These are phyloP conservation scores for Candida namnaoensis DNA, from an alignment of 805 yeast genomes.

Conservation along the genomic window DNA sequence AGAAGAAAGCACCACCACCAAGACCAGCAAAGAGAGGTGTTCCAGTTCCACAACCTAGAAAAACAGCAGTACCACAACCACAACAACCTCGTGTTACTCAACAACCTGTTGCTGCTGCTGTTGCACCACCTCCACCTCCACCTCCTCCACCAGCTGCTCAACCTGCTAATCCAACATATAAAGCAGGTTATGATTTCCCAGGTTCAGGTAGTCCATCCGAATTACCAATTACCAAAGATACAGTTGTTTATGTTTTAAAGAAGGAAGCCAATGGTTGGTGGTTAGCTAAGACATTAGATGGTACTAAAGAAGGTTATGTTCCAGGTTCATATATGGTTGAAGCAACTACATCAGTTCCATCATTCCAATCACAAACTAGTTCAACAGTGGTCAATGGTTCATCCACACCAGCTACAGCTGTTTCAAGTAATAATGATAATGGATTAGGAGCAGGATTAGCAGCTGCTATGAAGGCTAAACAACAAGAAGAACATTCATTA, in stretches of 20 bases:
- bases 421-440: constrained; percentile 11
- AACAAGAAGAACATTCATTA: constrained; percentile 41
- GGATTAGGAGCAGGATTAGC: constrained; percentile 51
- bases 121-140: constrained; percentile 69
- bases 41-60: constrained; percentile 15
- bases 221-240: constrained; percentile 70
- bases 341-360: constrained; percentile 23
- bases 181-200: constrained; percentile 81
- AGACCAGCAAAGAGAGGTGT: constrained; percentile 15
- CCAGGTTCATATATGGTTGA: constrained; percentile 85
- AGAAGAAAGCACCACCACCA: constrained; percentile 17
- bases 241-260: constrained; percentile 60
- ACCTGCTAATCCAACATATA: constrained; percentile 69
- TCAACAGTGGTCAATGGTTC: constrained; percentile 9
- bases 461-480: constrained; percentile 56
- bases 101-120: constrained; percentile 18
- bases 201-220: constrained; percentile 82
- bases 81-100: constrained; percentile 19
- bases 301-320: constrained; percentile 88
- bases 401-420: constrained; percentile 9
- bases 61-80: constrained; percentile 30
- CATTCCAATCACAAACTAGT: constrained; percentile 22
- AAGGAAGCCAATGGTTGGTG: constrained; percentile 93
- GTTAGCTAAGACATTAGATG: constrained; percentile 70
- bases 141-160: constrained; percentile 55